A percentile compares a stretch with the other conserved stretches of the same genome.
phyloP scores from a whole-genome alignment of 108 stramenopile species.

The Epithemia pelagica region DNA sequence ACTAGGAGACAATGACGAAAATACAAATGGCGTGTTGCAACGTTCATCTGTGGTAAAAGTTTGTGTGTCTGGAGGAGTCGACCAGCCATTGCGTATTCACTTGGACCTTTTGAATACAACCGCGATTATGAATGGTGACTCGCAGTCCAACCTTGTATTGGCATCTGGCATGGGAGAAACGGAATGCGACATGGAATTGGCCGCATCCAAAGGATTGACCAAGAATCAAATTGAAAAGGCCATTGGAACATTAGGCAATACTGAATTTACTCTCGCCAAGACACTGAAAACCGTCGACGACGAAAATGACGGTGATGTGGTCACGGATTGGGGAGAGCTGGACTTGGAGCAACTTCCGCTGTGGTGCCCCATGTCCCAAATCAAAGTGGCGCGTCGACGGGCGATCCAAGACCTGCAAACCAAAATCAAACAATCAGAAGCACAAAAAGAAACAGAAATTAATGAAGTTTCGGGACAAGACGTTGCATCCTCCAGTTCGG shows the following conservation, averaged over 20 bases:
- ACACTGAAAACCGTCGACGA: background rate
- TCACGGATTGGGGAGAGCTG: background rate
- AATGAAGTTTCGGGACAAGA: background rate
- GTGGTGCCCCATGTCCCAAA: constrained; percentile 50
- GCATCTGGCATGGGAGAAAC: constrained; percentile 30
- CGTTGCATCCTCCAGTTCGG: background rate
- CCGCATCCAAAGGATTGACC: constrained; percentile 28
- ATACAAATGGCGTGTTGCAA: background rate
- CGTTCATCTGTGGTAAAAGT: background rate
- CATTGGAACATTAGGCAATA: constrained; percentile 60
- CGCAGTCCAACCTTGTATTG: constrained; percentile 29
- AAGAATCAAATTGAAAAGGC: constrained; percentile 42
- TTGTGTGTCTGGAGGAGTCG: background rate
- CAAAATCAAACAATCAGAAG: background rate
- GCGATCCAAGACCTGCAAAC: constrained; percentile 6
- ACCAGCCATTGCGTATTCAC: background rate
- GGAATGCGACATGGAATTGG: constrained; percentile 29
- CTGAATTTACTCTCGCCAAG: constrained; percentile 26
- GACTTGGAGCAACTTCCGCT: constrained; percentile 22
- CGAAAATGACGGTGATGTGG: constrained; percentile 27
- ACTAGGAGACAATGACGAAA: background rate
- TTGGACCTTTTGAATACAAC: constrained; percentile 17
- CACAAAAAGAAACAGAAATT: background rate
- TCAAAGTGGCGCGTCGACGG: constrained; percentile 1
- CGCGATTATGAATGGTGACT: constrained; percentile 27